A percentile compares a stretch with the other conserved stretches of the same genome.
Evolutionary conservation across 768 basidiomycete species (phyloP).

Genomic region (Leccinellum albellum): DNA sequence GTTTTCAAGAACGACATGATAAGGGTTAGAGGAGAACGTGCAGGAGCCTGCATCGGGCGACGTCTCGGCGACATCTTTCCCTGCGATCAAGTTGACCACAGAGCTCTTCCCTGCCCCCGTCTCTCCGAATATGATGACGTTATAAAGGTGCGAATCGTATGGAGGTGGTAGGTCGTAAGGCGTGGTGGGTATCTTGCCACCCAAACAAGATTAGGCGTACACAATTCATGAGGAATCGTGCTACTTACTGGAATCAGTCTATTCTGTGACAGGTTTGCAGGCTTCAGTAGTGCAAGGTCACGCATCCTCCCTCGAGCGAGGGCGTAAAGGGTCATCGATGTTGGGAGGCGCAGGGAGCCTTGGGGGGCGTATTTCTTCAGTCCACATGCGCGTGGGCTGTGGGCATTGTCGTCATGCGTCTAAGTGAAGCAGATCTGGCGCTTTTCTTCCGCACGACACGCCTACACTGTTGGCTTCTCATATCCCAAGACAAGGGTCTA

Average conservation of each 20-base stretch:
- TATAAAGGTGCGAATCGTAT: constrained; percentile 15
- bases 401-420: constrained; percentile 9
- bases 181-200: constrained; percentile 4
- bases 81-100: constrained; percentile 39
- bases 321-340: constrained; percentile 2
- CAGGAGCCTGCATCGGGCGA: constrained; percentile 32
- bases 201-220: background rate
- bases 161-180: constrained; percentile 8
- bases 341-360: background rate
- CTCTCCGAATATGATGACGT: constrained; percentile 29
- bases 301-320: constrained; percentile 7
- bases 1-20: constrained; percentile 19
- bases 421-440: constrained; percentile 5
- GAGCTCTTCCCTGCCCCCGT: constrained; percentile 38
- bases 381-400: constrained; percentile 9
- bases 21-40: constrained; percentile 30
- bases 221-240: background rate
- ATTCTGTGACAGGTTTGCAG: background rate
- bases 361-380: background rate
- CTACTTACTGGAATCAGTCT: constrained; percentile 9
- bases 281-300: background rate
- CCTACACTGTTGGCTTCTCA: constrained; percentile 5
- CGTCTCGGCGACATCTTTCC: constrained; percentile 22
- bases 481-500: constrained; percentile 7
- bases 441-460: constrained; percentile 1